Evolutionary conservation across 257 asterid species (phyloP).

Genomic region (Plantago ovata): DNA sequence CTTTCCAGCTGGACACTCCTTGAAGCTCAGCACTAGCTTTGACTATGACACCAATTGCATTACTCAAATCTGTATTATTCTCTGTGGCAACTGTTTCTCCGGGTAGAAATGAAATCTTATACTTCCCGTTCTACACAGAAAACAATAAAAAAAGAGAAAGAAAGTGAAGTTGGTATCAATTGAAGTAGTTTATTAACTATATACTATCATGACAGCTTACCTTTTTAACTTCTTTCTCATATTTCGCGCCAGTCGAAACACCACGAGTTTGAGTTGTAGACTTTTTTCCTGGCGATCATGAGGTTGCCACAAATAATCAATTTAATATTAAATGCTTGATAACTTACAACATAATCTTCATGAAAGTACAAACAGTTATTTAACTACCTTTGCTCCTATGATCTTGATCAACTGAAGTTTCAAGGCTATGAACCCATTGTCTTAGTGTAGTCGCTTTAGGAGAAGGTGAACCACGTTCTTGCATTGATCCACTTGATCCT

Average conservation of each 20-base stretch:
- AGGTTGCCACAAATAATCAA: background rate
- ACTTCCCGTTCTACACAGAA: constrained; percentile 3
- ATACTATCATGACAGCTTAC: background rate
- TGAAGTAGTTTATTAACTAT: background rate
- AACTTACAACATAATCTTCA: background rate
- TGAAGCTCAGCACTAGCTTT: constrained; percentile 8
- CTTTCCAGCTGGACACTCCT: constrained; percentile 7
- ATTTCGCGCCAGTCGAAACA: background rate
- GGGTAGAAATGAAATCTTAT: constrained; percentile 6
- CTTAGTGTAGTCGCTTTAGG: background rate
- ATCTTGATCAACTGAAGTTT: background rate
- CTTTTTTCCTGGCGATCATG: background rate
- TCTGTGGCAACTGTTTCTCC: constrained; percentile 1
- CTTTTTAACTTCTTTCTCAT: constrained; percentile 8
- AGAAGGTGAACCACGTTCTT: constrained; percentile 1
- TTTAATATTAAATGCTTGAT: background rate
- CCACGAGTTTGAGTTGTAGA: constrained; percentile 8
- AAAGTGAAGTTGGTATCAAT: background rate
- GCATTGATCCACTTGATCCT: constrained; percentile 8
- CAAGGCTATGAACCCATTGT: background rate
- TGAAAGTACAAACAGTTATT: background rate
- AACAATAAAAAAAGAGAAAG: background rate
- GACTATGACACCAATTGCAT: constrained; percentile 8
- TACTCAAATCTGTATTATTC: background rate
- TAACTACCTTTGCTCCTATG: background rate